Evolutionary conservation across 2,329 filamentous ascomycete genomes (phyloP).

Genomic region (Diaporthe batatas): DNA sequence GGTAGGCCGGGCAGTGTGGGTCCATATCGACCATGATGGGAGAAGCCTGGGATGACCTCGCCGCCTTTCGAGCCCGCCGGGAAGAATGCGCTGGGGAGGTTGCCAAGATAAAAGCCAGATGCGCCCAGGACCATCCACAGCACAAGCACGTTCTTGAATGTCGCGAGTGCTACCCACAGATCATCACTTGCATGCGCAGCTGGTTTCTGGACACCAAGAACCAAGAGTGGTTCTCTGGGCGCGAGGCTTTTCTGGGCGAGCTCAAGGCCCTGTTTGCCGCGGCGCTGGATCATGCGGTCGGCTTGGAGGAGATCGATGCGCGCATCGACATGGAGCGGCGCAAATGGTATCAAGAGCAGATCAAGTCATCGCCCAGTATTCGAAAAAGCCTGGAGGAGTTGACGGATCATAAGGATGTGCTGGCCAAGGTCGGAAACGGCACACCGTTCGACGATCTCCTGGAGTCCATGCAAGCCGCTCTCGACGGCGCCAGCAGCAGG

Average conservation of each 20-base stretch:
- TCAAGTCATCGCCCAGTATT: conserved; percentile 44
- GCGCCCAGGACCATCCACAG: conserved; percentile 56
- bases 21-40: conserved; percentile 35
- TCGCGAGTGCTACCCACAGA: conserved; percentile 60
- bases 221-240: conserved; percentile 65
- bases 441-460: conserved; percentile 43
- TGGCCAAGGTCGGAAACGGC: conserved; percentile 39
- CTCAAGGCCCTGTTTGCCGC: conserved; percentile 64
- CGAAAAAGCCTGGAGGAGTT: conserved; percentile 44
- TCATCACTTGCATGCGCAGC: conserved; percentile 60
- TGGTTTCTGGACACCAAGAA: conserved; percentile 52
- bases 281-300: conserved; percentile 58
- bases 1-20: conserved; percentile 13
- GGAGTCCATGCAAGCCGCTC: conserved; percentile 42
- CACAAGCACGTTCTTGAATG: conserved; percentile 61
- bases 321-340: conserved; percentile 65
- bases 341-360: conserved; percentile 63
- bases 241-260: conserved; percentile 62
- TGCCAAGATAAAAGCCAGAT: conserved; percentile 57
- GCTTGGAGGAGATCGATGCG: conserved; percentile 61
- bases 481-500: conserved; percentile 22
- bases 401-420: conserved; percentile 35
- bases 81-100: conserved; percentile 57
- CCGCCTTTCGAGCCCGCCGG: conserved; percentile 36
- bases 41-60: conserved; percentile 24